These are phyloP conservation scores for Rusavskia elegans DNA, from an alignment of 495 filamentous ascomycete species.

Conservation along the genomic window DNA sequence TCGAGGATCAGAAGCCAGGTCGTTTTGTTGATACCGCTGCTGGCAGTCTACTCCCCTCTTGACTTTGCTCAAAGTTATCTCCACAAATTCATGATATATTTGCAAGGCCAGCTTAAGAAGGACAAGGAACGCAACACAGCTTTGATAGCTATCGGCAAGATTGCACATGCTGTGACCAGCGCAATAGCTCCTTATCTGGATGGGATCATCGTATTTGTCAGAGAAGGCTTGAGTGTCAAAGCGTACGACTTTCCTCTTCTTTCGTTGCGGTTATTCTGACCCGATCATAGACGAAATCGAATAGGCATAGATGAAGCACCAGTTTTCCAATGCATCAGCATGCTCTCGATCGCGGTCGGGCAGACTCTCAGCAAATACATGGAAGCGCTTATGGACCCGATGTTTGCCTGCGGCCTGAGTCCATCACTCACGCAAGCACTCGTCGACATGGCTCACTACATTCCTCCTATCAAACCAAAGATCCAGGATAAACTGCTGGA, in stretches of 20 bases:
- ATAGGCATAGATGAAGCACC: conserved; percentile 61
- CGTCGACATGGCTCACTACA: conserved; percentile 97
- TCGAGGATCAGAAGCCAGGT: conserved; percentile 73
- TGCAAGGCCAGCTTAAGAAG: conserved; percentile 89
- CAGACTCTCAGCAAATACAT: conserved; percentile 97
- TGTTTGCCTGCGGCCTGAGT: conserved; percentile 89
- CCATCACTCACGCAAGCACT: conserved; percentile 85
- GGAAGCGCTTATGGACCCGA: conserved; percentile 86
- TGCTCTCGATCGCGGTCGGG: conserved; percentile 84
- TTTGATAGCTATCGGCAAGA: conserved; percentile 86
- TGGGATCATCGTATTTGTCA: conserved; percentile 76
- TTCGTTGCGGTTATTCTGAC: conserved; percentile 12
- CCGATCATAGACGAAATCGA: conserved; percentile 42
- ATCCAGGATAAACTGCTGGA: conserved; percentile 91
- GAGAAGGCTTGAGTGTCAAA: conserved; percentile 77
- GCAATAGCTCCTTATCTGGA: conserved; percentile 92
- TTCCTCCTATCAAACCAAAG: conserved; percentile 77
- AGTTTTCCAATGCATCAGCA: conserved; percentile 95
- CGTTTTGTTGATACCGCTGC: conserved; percentile 71
- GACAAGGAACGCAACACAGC: conserved; percentile 84
- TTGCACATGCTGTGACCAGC: conserved; percentile 88
- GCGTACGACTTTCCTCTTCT: conserved; percentile 28
- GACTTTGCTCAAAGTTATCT: conserved; percentile 74
- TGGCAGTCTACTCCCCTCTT: conserved; percentile 81
- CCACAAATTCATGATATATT: conserved; percentile 91